A percentile compares a stretch with the other conserved stretches of the same genome.
Evolutionary conservation across 2,329 filamentous ascomycete species (phyloP).

Genomic region (Pseudogymnoascus sp.): DNA sequence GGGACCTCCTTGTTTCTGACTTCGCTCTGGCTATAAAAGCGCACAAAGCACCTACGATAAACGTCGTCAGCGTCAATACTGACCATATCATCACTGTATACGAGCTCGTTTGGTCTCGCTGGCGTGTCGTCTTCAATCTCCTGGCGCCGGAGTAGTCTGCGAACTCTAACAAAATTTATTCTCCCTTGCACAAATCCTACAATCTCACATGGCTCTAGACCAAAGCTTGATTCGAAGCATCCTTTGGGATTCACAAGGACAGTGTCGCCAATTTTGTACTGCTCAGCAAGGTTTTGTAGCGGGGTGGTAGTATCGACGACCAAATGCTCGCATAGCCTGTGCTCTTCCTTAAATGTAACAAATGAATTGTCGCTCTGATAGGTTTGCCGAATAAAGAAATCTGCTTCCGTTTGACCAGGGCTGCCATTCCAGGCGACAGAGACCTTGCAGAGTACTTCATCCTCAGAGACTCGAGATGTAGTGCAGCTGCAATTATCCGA

Average conservation of each 20-base stretch:
- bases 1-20: conserved; percentile 34
- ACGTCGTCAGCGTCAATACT: conserved; percentile 35
- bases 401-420: conserved; percentile 30
- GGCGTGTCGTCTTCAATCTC: conserved; percentile 27
- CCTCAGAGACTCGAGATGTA: conserved; percentile 36
- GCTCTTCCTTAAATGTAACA: conserved; percentile 43
- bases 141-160: conserved; percentile 43
- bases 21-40: conserved; percentile 39
- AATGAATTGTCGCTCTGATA: conserved; percentile 57
- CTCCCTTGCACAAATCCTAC: conserved; percentile 29
- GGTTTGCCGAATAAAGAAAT: conserved; percentile 61
- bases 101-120: conserved; percentile 37
- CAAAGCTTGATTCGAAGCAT: conserved; percentile 35
- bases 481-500: conserved; percentile 67
- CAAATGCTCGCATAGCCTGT: conserved; percentile 45
- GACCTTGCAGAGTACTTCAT: conserved; percentile 50
- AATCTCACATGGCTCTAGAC: conserved; percentile 54
- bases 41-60: conserved; percentile 48
- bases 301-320: conserved; percentile 14
- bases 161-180: conserved; percentile 34
- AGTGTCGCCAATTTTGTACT: conserved; percentile 48
- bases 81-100: conserved; percentile 42
- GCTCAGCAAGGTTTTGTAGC: conserved; percentile 13
- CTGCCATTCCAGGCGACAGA: conserved; percentile 48
- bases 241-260: conserved; percentile 30